Evolutionary conservation across 371 early-diverging fungal genomes (phyloP).

Genomic region (Lichtheimia ornata): DNA sequence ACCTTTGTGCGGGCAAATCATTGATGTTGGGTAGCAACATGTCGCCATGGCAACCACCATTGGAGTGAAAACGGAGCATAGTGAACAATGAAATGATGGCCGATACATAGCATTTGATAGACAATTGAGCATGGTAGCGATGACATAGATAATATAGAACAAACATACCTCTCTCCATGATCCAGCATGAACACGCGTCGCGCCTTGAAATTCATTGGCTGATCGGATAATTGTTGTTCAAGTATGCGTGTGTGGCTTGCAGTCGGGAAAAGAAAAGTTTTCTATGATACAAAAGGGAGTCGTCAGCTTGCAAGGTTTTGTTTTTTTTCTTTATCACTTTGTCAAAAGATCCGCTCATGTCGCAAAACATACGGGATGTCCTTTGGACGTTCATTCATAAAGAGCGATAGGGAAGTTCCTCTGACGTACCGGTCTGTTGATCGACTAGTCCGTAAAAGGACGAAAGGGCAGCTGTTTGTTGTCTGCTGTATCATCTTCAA

Average conservation of each 20-base stretch:
- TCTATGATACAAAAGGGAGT: neutral
- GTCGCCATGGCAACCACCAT: too few species aligned
- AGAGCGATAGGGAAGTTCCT: slow-evolving; percentile 19
- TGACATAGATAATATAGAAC: too few species aligned
- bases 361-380: slow-evolving; percentile 16
- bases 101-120: too few species aligned
- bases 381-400: neutral
- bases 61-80: too few species aligned
- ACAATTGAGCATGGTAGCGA: too few species aligned
- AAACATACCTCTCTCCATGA: too few species aligned
- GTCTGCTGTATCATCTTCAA: neutral
- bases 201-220: neutral
- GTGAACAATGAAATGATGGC: too few species aligned
- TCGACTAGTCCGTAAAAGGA: slow-evolving; percentile 11
- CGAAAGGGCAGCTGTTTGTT: slow-evolving; percentile 11
- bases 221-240: neutral
- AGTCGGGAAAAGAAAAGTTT: slow-evolving; percentile 1
- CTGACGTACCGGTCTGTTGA: slow-evolving; percentile 18
- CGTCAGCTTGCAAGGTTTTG: neutral
- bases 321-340: slow-evolving; percentile 13
- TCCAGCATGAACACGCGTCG: neutral
- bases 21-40: too few species aligned
- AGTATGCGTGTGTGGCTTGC: neutral
- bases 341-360: slow-evolving; percentile 17
- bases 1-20: too few species aligned